phyloP scores from a whole-genome alignment of 371 early-diverging fungal species.

The Mucor racemosus region DNA sequence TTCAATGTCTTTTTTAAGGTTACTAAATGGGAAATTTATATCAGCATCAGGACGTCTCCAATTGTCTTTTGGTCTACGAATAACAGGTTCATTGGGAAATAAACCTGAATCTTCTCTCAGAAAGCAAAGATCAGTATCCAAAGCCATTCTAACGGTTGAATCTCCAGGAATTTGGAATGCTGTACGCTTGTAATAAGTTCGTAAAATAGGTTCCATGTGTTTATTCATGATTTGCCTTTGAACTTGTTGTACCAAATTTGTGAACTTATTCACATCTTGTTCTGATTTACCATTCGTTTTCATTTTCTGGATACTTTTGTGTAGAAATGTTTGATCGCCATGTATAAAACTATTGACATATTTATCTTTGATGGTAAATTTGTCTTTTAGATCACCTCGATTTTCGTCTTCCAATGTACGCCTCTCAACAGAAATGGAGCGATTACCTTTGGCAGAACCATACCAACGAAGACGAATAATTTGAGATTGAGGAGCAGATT shows the following conservation, averaged over 20 bases:
- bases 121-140: conserved; percentile 98
- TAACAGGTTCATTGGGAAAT: conserved; percentile 59
- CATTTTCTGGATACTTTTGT: conserved; percentile 81
- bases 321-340: conserved; percentile 79
- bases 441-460: conserved; percentile 69
- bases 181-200: conserved; percentile 97
- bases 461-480: conserved; percentile 94
- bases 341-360: conserved; percentile 85
- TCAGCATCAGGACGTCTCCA: conserved; percentile 96
- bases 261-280: conserved; percentile 79
- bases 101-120: conserved; percentile 91
- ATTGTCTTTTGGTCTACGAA: conserved; percentile 68
- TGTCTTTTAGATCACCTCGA: conserved; percentile 95
- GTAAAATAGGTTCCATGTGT: conserved; percentile 78
- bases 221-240: conserved; percentile 79
- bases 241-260: conserved; percentile 79
- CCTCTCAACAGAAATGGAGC: conserved; percentile 91
- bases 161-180: conserved; percentile 99
- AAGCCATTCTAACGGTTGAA: conserved; percentile 93
- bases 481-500: conserved; percentile 90
- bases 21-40: conserved; percentile 84
- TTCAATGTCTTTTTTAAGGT: conserved; percentile 70
- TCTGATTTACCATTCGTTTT: conserved; percentile 74
- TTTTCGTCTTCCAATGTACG: conserved; percentile 97
- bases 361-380: conserved; percentile 96